phyloP scores from a whole-genome alignment of 441 rosid genomes.

The Daphne laureola region DNA sequence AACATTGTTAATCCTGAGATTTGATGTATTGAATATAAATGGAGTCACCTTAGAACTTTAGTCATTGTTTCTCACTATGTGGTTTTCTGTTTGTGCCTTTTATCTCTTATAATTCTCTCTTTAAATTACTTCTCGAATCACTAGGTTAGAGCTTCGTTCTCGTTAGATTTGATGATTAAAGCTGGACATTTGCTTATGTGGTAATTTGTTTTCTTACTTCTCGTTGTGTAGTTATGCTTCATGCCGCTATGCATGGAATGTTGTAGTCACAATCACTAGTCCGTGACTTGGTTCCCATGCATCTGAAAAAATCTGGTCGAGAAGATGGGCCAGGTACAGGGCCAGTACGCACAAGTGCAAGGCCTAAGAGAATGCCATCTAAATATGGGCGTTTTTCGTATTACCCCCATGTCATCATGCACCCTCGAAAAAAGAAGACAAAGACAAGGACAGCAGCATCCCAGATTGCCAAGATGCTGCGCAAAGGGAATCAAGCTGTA shows the following conservation, averaged over 20 bases:
- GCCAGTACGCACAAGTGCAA: slow-evolving; percentile 91
- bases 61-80: too few species aligned
- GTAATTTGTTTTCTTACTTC: not conserved
- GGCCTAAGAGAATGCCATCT: slow-evolving; percentile 91
- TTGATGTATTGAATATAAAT: too few species aligned
- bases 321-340: slow-evolving; percentile 78
- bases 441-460: slow-evolving; percentile 91
- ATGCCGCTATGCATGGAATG: slow-evolving; percentile 45
- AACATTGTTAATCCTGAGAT: too few species aligned
- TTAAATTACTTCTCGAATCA: too few species aligned
- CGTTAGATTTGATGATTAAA: too few species aligned
- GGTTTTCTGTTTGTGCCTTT: too few species aligned
- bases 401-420: slow-evolving; percentile 52
- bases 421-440: slow-evolving; percentile 63
- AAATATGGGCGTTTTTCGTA: slow-evolving; percentile 53
- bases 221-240: slow-evolving; percentile 15
- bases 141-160: too few species aligned
- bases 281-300: slow-evolving; percentile 37
- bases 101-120: too few species aligned
- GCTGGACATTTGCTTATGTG: too few species aligned
- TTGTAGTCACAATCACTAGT: slow-evolving; percentile 28
- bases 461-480: slow-evolving; percentile 78
- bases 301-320: slow-evolving; percentile 72
- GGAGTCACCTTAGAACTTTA: too few species aligned
- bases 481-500: slow-evolving; percentile 50